Conservation (phyloP, 2,329 filamentous ascomycete genomes). For the Hypoxylon sp. region DNA sequence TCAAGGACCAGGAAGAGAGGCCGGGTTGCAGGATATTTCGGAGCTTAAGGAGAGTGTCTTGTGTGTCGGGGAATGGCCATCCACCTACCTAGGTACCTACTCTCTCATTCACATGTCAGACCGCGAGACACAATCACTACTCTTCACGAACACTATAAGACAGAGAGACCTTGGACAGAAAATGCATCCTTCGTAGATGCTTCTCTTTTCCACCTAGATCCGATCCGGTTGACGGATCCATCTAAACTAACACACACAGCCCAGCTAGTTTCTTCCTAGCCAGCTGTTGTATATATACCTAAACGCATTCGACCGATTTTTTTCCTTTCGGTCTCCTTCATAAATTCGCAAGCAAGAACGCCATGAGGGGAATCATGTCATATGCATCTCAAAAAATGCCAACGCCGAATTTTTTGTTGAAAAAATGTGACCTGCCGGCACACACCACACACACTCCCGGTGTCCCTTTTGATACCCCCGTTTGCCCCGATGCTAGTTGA, state of each 20-base stretch:
- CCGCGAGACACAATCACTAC: too few species aligned
- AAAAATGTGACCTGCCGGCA: slow-evolving; percentile 48
- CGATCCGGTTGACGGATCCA: slow-evolving; percentile 48
- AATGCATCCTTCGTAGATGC: slow-evolving; percentile 28
- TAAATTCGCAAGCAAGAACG: slow-evolving; percentile 47
- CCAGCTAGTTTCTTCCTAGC: slow-evolving; percentile 38
- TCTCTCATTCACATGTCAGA: too few species aligned
- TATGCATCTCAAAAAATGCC: slow-evolving; percentile 49
- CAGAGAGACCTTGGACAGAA: slow-evolving; percentile 27
- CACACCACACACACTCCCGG: too few species aligned
- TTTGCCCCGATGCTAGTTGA: slow-evolving; percentile 44
- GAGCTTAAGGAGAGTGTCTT: too few species aligned
- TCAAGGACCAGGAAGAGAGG: too few species aligned
- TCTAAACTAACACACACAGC: too few species aligned
- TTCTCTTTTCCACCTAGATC: slow-evolving; percentile 42
- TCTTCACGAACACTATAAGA: too few species aligned
- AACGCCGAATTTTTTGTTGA: slow-evolving; percentile 51
- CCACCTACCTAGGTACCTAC: too few species aligned
- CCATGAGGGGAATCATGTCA: slow-evolving; percentile 52
- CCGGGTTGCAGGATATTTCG: too few species aligned
- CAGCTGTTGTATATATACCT: slow-evolving; percentile 38
- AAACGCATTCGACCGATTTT: slow-evolving; percentile 28
- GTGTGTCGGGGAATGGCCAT: too few species aligned
- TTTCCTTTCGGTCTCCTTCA: slow-evolving; percentile 33
- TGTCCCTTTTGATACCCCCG: slow-evolving; percentile 44